Conservation (phyloP, 108 stramenopile species). For the Cyclostephanos invisitatus region DNA sequence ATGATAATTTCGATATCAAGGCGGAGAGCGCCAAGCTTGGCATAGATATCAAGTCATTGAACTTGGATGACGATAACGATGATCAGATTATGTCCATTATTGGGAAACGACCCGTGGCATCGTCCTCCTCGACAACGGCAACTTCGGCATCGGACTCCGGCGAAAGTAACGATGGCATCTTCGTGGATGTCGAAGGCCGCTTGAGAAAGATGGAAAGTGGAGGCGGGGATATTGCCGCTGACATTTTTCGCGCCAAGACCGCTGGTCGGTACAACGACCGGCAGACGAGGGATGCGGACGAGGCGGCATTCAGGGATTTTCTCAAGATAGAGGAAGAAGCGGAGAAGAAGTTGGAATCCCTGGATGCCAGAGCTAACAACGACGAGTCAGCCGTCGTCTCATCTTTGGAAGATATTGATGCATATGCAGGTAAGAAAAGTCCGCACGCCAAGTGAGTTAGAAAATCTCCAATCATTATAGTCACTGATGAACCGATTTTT, state of each 20-base stretch:
- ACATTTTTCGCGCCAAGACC: constrained; percentile 57
- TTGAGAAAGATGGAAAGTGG: constrained; percentile 28
- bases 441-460: not conserved
- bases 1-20: constrained; percentile 19
- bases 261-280: constrained; percentile 58
- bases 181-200: constrained; percentile 39
- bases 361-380: constrained; percentile 15
- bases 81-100: constrained; percentile 31
- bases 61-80: constrained; percentile 27
- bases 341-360: constrained; percentile 41
- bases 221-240: constrained; percentile 45
- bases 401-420: constrained; percentile 33
- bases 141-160: constrained; percentile 5
- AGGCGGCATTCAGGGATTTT: constrained; percentile 58
- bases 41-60: constrained; percentile 18
- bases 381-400: not conserved
- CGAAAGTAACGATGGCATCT: constrained; percentile 23
- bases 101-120: constrained; percentile 26
- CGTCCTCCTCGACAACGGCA: not conserved
- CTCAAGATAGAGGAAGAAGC: constrained; percentile 63
- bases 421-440: constrained; percentile 37
- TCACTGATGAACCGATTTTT: constrained; percentile 6
- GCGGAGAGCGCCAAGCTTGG: constrained; percentile 31
- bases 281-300: constrained; percentile 50
- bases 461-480: constrained; percentile 17